phyloP scores from a whole-genome alignment of 331 rosid species.

The Prunus yedoensis region DNA sequence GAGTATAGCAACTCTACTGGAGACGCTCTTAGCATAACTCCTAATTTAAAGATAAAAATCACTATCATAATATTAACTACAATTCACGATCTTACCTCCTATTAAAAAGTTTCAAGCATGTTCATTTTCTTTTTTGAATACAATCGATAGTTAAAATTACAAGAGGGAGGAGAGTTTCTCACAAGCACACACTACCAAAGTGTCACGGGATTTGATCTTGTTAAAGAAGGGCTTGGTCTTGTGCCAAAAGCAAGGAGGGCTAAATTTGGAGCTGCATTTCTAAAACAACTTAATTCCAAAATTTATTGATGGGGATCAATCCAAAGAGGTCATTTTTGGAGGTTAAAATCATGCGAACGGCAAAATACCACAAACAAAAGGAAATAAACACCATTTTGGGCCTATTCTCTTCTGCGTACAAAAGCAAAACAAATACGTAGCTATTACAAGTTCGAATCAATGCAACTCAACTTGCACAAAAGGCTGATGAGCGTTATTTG shows the following conservation, averaged over 20 bases:
- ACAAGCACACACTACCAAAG: too few species aligned
- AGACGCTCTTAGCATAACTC: too few species aligned
- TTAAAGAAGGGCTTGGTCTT: too few species aligned
- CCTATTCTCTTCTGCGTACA: not conserved
- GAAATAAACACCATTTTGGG: conserved; percentile 10
- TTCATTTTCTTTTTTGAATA: too few species aligned
- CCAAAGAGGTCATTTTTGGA: conserved; percentile 19
- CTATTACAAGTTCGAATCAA: not conserved
- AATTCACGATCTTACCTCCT: too few species aligned
- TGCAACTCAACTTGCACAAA: not conserved
- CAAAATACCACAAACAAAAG: conserved; percentile 11
- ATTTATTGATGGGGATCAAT: not conserved
- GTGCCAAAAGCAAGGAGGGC: too few species aligned
- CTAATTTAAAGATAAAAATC: too few species aligned
- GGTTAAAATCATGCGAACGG: not conserved
- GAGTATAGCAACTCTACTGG: too few species aligned
- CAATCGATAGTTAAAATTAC: too few species aligned
- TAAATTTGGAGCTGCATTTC: not conserved
- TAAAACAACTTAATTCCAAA: conserved; percentile 3
- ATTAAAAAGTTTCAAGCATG: too few species aligned
- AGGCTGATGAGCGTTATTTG: not conserved
- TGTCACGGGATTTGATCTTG: fast-evolving
- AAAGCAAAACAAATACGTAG: not conserved
- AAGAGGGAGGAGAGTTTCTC: fast-evolving
- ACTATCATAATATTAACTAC: too few species aligned